These are phyloP conservation scores for Aspergillus hiratsukae DNA, from an alignment of 2,329 filamentous ascomycete genomes.

Conservation along the genomic window DNA sequence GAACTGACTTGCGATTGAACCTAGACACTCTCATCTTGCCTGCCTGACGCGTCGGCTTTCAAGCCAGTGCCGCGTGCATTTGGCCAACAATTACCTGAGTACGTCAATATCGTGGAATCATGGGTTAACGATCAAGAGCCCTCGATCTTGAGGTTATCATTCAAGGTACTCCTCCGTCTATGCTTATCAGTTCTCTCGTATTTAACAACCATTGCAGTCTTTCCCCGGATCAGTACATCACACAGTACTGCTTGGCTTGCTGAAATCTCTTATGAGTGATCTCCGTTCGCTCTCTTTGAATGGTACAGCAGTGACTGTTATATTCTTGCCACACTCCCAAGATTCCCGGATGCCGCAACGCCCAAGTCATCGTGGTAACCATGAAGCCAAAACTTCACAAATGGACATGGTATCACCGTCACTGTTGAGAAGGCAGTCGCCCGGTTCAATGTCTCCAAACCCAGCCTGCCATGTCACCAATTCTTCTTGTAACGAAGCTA, in stretches of 20 bases:
- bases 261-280: constrained; percentile 44
- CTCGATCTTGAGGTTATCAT: constrained; percentile 21
- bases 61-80: constrained; percentile 6
- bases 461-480: constrained; percentile 71
- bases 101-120: constrained; percentile 35
- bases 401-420: constrained; percentile 1
- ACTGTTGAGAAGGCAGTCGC: background rate
- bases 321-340: constrained; percentile 46
- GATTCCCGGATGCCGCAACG: background rate
- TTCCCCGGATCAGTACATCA: constrained; percentile 7
- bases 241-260: constrained; percentile 37
- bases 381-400: background rate
- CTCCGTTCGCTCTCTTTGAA: constrained; percentile 47
- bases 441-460: constrained; percentile 49
- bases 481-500: constrained; percentile 64
- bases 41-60: constrained; percentile 17
- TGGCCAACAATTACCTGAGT: constrained; percentile 21
- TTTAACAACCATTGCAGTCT: constrained; percentile 14
- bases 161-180: constrained; percentile 29
- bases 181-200: constrained; percentile 7
- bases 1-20: background rate
- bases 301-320: constrained; percentile 53
- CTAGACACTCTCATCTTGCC: constrained; percentile 19
- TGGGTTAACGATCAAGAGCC: constrained; percentile 23
- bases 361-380: constrained; percentile 1